phyloP scores from a whole-genome alignment of 768 basidiomycete species.

The Porphyrellus cyaneotinctus region DNA sequence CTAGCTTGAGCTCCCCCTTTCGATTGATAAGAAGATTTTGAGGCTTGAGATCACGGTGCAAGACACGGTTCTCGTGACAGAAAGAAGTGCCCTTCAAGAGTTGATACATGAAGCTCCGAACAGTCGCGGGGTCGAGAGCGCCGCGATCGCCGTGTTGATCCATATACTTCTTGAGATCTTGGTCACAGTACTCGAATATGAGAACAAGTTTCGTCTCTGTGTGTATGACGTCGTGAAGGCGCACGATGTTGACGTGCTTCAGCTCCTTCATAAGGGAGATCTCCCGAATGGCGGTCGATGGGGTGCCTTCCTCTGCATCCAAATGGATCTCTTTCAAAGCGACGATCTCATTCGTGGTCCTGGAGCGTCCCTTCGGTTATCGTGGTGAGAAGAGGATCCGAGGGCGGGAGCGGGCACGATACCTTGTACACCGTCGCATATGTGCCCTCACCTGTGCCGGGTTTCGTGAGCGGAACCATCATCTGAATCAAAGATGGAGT shows the following conservation, averaged over 20 bases:
- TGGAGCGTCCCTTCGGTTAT: slow-evolving; percentile 71
- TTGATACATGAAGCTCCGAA: slow-evolving; percentile 97
- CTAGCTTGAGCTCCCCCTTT: slow-evolving; percentile 94
- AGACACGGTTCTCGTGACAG: slow-evolving; percentile 96
- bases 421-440: slow-evolving; percentile 99
- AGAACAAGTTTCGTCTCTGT: slow-evolving; percentile 97
- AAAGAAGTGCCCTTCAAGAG: slow-evolving; percentile 95
- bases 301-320: slow-evolving; percentile 98
- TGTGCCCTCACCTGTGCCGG: slow-evolving; percentile 71
- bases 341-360: slow-evolving; percentile 98
- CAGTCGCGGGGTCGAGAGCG: slow-evolving; percentile 81
- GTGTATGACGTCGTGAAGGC: slow-evolving; percentile 97
- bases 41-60: slow-evolving; percentile 97
- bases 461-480: slow-evolving; percentile 5
- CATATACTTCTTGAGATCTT: slow-evolving; percentile 99
- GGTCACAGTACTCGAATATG: slow-evolving; percentile 98
- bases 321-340: slow-evolving; percentile 99
- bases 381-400: neutral
- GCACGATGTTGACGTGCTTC: slow-evolving; percentile 97
- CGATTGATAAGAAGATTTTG: slow-evolving; percentile 97
- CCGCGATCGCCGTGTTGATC: slow-evolving; percentile 96
- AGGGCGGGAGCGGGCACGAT: slow-evolving; percentile 6
- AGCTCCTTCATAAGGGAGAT: slow-evolving; percentile 99
- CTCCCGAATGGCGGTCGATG: slow-evolving; percentile 97
- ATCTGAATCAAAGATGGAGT: neutral